Percentiles rank a stretch among this genome's conserved stretches.
Evolutionary conservation across 2,329 filamentous ascomycete species (phyloP).

Genomic region (Alternaria longipes): DNA sequence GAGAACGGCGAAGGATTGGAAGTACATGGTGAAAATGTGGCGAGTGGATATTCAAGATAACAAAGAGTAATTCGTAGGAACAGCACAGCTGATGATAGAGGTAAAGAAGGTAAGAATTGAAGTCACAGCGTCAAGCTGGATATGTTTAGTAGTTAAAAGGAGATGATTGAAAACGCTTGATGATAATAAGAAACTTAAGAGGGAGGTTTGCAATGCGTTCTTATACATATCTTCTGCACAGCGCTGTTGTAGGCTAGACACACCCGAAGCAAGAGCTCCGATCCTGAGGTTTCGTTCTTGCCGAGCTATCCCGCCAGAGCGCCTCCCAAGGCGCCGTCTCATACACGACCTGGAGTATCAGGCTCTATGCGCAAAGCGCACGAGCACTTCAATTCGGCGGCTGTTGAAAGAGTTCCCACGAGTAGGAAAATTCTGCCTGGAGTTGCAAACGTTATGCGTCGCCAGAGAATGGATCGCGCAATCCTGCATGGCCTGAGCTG

Average conservation of each 20-base stretch:
- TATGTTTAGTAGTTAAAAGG: constrained; percentile 11
- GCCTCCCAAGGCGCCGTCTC: constrained; percentile 19
- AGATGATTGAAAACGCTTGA: constrained; percentile 29
- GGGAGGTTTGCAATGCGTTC: constrained; percentile 17
- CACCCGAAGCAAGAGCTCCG: constrained; percentile 7
- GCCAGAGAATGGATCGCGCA: constrained; percentile 18
- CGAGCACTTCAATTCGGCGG: constrained; percentile 8
- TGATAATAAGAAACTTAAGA: constrained; percentile 30
- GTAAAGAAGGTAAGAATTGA: constrained; percentile 21
- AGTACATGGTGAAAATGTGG: constrained; percentile 38
- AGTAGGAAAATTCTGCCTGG: constrained; percentile 18
- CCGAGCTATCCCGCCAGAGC: constrained; percentile 6
- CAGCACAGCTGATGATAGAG: constrained; percentile 40
- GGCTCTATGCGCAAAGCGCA: constrained; percentile 18
- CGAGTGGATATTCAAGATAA: not conserved
- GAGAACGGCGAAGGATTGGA: constrained; percentile 37
- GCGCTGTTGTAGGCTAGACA: not conserved
- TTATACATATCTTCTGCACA: constrained; percentile 14
- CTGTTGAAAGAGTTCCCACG: constrained; percentile 21
- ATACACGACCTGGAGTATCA: constrained; percentile 22
- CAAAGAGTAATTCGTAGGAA: constrained; percentile 15
- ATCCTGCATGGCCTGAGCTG: constrained; percentile 7
- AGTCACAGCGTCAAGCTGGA: constrained; percentile 45
- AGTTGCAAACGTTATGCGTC: constrained; percentile 25
- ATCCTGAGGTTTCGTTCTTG: constrained; percentile 21